Evolutionary conservation across 495 filamentous ascomycete species (phyloP).

Genomic region (Cladorrhinum samala): DNA sequence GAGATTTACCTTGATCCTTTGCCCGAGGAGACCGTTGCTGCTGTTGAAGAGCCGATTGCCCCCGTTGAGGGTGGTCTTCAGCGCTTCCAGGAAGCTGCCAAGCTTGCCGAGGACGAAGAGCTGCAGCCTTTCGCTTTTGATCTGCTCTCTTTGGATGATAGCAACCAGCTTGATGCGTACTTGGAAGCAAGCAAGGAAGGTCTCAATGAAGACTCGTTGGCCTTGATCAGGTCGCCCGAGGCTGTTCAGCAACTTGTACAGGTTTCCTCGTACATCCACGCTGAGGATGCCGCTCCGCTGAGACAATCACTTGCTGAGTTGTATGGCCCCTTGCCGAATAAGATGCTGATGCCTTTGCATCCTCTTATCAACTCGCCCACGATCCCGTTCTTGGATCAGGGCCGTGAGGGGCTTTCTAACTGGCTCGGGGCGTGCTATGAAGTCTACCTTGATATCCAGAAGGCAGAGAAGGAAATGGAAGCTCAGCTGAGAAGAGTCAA

Average conservation of each 20-base stretch:
- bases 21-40: conserved; percentile 7
- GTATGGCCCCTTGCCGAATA: conserved; percentile 19
- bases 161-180: conserved; percentile 26
- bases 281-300: conserved; percentile 21
- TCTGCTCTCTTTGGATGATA: conserved; percentile 32
- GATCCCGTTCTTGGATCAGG: conserved; percentile 33
- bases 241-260: conserved; percentile 11
- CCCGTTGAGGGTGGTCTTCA: conserved; percentile 40
- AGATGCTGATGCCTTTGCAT: conserved; percentile 51
- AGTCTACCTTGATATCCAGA: conserved; percentile 39
- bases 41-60: conserved; percentile 23
- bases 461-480: conserved; percentile 24
- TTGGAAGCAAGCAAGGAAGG: conserved; percentile 12
- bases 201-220: conserved; percentile 1
- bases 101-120: conserved; percentile 14
- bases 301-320: conserved; percentile 21
- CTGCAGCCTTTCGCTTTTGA: conserved; percentile 27
- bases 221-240: conserved; percentile 16
- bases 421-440: conserved; percentile 48
- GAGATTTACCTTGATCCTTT: conserved; percentile 69
- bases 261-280: conserved; percentile 21
- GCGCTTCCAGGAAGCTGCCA: conserved; percentile 27
- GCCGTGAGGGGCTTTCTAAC: conserved; percentile 26
- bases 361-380: conserved; percentile 59
- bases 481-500: conserved; percentile 29